Conservation (phyloP, 164 flowering plant genomes). For the Litsea cubeba region DNA sequence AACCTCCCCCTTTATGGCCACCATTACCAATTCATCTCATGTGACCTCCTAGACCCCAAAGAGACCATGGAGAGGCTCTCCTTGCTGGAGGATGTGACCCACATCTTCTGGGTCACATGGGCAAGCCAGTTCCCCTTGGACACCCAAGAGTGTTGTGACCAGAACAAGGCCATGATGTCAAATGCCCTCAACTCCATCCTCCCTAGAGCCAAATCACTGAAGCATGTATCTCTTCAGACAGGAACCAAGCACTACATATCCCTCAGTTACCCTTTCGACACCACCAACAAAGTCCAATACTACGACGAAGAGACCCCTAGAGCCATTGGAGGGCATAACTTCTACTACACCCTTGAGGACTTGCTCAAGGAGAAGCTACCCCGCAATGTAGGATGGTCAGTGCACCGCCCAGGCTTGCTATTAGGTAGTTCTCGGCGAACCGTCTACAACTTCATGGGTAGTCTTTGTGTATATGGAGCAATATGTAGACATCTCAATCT, state of each 20-base stretch:
- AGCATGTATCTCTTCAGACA: constrained; percentile 82
- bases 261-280: constrained; percentile 16
- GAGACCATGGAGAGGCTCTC: constrained; percentile 52
- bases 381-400: constrained; percentile 56
- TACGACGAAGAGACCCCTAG: constrained; percentile 67
- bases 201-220: constrained; percentile 39
- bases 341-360: constrained; percentile 74
- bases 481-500: constrained; percentile 56
- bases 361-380: constrained; percentile 46
- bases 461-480: constrained; percentile 66
- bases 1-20: constrained; percentile 2
- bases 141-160: constrained; percentile 43
- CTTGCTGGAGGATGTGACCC: constrained; percentile 46
- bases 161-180: constrained; percentile 66
- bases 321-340: constrained; percentile 30
- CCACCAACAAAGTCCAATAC: background rate
- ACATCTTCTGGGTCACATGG: constrained; percentile 92
- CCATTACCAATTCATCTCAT: constrained; percentile 55
- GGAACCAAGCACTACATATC: constrained; percentile 79
- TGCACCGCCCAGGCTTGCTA: constrained; percentile 77
- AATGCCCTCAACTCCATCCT: constrained; percentile 61
- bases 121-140: constrained; percentile 53
- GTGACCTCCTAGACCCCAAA: constrained; percentile 56
- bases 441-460: constrained; percentile 63
- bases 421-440: constrained; percentile 59